Conservation (phyloP, 305 asterid genomes). For the Fraxinus nigra region DNA sequence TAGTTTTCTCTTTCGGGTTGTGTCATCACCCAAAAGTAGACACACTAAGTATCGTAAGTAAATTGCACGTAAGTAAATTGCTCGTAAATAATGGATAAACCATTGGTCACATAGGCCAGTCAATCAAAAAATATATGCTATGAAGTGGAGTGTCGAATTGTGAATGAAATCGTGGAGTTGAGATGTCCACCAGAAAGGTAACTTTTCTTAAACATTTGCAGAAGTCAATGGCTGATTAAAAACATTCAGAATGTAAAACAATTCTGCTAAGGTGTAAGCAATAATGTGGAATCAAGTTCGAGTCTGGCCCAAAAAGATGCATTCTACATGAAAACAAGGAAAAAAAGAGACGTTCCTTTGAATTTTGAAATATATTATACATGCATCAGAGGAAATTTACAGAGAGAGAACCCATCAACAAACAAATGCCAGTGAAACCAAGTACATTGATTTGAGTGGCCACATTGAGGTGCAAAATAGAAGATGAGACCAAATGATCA, state of each 20-base stretch:
- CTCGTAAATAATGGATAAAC: background rate
- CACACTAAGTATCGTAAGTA: background rate
- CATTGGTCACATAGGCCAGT: background rate
- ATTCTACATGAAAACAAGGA: slow-evolving; percentile 6
- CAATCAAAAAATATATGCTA: background rate
- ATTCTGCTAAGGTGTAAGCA: background rate
- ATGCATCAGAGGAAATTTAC: slow-evolving; percentile 36
- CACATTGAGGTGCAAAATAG: slow-evolving; percentile 74
- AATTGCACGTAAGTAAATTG: background rate
- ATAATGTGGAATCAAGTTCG: background rate
- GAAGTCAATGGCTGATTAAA: background rate
- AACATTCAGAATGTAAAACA: background rate
- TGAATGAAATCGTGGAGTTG: background rate
- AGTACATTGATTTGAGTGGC: slow-evolving; percentile 54
- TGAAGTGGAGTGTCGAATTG: background rate
- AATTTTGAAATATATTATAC: slow-evolving; percentile 5
- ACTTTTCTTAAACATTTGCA: background rate
- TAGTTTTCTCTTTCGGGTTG: too few relatives aligned
- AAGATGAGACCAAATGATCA: slow-evolving; percentile 69
- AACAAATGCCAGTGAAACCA: slow-evolving; percentile 79
- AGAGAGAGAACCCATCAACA: slow-evolving; percentile 90
- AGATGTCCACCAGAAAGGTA: background rate
- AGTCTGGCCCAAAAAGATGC: slow-evolving; percentile 5
- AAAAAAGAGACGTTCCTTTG: background rate
- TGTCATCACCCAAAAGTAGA: background rate